Evolutionary conservation across 495 filamentous ascomycete species (phyloP).

Genomic region (Hyaloscypha variabilis): DNA sequence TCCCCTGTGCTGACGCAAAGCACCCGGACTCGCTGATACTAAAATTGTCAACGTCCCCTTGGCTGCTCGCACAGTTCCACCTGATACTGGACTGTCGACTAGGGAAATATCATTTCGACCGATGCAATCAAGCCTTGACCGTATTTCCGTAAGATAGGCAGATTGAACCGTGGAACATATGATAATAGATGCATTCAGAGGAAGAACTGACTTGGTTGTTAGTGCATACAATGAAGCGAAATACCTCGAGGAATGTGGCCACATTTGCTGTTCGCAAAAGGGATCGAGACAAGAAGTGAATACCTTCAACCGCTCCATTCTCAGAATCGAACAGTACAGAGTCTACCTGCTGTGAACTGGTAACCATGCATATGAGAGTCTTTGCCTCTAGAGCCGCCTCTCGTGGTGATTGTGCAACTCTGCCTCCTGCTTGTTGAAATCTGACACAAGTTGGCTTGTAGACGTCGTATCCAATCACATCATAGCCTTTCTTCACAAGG

Average conservation of each 20-base stretch:
- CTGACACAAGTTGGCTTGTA: slow-evolving; percentile 67
- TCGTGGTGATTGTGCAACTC: slow-evolving; percentile 58
- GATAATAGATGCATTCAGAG: slow-evolving; percentile 62
- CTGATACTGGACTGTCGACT: slow-evolving; percentile 76
- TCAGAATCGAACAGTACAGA: slow-evolving; percentile 63
- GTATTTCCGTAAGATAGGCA: slow-evolving; percentile 63
- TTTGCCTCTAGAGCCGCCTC: slow-evolving; percentile 62
- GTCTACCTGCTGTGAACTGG: slow-evolving; percentile 69
- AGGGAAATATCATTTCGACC: slow-evolving; percentile 67
- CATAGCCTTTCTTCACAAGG: slow-evolving; percentile 68
- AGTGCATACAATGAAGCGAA: too few species aligned
- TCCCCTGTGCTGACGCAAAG: slow-evolving; percentile 58
- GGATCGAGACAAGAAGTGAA: too few species aligned
- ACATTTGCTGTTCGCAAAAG: too few species aligned
- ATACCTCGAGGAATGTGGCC: too few species aligned
- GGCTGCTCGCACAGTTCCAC: slow-evolving; percentile 70
- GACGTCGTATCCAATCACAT: slow-evolving; percentile 74
- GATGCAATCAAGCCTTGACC: slow-evolving; percentile 50
- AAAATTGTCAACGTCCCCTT: slow-evolving; percentile 80
- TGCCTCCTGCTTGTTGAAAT: slow-evolving; percentile 67
- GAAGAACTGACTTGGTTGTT: slow-evolving; percentile 42
- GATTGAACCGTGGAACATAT: slow-evolving; percentile 78
- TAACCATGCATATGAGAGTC: slow-evolving; percentile 77
- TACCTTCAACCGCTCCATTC: slow-evolving; percentile 50
- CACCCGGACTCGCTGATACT: slow-evolving; percentile 60